A percentile compares a stretch with the other conserved stretches of the same genome.
Conservation (phyloP, 495 filamentous ascomycete genomes). For the Acidomyces sp. region DNA sequence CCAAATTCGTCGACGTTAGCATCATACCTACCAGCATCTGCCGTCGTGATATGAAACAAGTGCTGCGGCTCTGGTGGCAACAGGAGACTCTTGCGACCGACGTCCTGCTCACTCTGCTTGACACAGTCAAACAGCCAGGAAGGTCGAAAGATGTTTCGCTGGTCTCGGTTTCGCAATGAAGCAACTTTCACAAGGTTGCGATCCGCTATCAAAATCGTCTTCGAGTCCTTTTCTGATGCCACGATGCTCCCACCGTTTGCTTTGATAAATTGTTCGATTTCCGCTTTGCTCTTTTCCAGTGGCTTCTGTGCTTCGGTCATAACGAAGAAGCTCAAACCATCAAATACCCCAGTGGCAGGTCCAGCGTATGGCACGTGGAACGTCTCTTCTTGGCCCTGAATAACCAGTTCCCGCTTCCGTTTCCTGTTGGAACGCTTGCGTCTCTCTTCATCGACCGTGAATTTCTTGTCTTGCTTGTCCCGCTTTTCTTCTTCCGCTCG, state of each 20-base stretch:
- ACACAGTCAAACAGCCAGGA: slow-evolving; percentile 79
- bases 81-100: slow-evolving; percentile 40
- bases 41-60: slow-evolving; percentile 41
- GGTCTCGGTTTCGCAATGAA: slow-evolving; percentile 57
- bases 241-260: slow-evolving; percentile 72
- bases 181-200: slow-evolving; percentile 77
- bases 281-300: slow-evolving; percentile 58
- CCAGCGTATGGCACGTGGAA: slow-evolving; percentile 39
- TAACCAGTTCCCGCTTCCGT: slow-evolving; percentile 51
- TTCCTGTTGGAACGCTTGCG: slow-evolving; percentile 48
- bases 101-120: slow-evolving; percentile 50
- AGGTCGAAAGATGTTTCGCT: slow-evolving; percentile 59
- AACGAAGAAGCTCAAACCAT: slow-evolving; percentile 65
- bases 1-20: slow-evolving; percentile 58
- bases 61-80: slow-evolving; percentile 59
- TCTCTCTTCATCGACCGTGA: slow-evolving; percentile 53
- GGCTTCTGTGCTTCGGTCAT: slow-evolving; percentile 47
- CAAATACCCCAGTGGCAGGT: slow-evolving; percentile 50
- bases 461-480: slow-evolving; percentile 62
- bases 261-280: slow-evolving; percentile 80
- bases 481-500: slow-evolving; percentile 60
- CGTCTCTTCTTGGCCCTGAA: slow-evolving; percentile 54
- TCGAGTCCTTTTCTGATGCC: slow-evolving; percentile 51
- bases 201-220: slow-evolving; percentile 61
- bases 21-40: slow-evolving; percentile 33